Conservation (phyloP, 2,329 filamentous ascomycete species). For the Diaporthe citriasiana region DNA sequence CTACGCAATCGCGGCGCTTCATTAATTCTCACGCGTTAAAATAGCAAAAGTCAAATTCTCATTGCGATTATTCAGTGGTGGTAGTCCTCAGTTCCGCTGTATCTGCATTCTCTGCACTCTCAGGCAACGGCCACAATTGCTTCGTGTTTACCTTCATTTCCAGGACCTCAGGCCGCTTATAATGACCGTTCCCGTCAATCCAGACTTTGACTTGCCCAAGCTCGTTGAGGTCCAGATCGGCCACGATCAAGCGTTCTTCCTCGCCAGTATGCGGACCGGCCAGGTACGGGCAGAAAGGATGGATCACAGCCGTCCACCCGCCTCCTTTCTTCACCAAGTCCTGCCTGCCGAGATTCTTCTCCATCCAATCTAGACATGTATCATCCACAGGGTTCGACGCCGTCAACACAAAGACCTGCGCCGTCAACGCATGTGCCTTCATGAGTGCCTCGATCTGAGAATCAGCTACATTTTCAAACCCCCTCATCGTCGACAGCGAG, state of each 20-base stretch:
- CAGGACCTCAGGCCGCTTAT: conserved; percentile 50
- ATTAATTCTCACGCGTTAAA: background rate
- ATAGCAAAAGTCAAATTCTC: background rate
- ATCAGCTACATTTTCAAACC: conserved; percentile 57
- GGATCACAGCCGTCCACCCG: conserved; percentile 50
- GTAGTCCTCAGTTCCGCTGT: background rate
- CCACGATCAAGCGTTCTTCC: conserved; percentile 47
- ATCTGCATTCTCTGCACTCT: background rate
- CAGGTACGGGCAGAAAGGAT: conserved; percentile 50
- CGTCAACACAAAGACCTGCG: conserved; percentile 59
- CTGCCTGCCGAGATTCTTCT: conserved; percentile 49
- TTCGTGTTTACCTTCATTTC: conserved; percentile 33
- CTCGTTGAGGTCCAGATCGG: conserved; percentile 48
- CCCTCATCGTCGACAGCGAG: conserved; percentile 49
- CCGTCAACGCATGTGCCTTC: conserved; percentile 60
- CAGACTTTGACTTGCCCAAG: conserved; percentile 49
- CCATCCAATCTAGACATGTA: conserved; percentile 56
- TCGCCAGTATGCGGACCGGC: conserved; percentile 48
- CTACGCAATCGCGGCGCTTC: background rate
- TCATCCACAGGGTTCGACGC: conserved; percentile 59
- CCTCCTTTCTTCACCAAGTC: conserved; percentile 48
- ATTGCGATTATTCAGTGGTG: background rate
- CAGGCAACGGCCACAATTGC: conserved; percentile 21
- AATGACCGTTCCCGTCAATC: conserved; percentile 50
- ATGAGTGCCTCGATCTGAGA: conserved; percentile 62